Conservation (phyloP, 2,329 filamentous ascomycete species). For the Thelonectria olida region DNA sequence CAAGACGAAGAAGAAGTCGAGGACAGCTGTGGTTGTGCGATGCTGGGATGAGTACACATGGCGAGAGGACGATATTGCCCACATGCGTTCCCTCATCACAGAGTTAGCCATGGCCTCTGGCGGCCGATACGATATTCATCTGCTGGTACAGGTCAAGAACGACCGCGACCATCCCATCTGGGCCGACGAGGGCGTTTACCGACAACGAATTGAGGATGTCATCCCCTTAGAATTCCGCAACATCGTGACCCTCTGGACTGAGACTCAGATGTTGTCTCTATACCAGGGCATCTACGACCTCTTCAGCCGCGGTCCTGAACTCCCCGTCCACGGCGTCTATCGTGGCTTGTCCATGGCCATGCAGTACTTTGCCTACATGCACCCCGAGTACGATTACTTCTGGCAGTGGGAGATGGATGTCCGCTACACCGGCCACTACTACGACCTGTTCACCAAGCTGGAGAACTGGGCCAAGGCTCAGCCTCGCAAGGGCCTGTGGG, state of each 20-base stretch:
- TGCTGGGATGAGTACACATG: conserved; percentile 85
- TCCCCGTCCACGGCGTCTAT: conserved; percentile 91
- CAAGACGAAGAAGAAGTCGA: conserved; percentile 35
- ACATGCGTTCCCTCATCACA: conserved; percentile 83
- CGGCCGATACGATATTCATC: conserved; percentile 86
- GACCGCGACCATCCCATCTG: conserved; percentile 80
- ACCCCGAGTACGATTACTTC: conserved; percentile 89
- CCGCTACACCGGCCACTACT: conserved; percentile 89
- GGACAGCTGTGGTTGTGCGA: conserved; percentile 81
- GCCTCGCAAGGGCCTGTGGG: conserved; percentile 83
- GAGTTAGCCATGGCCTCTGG: conserved; percentile 84
- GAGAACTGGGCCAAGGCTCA: conserved; percentile 76
- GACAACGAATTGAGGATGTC: conserved; percentile 71
- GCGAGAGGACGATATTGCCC: conserved; percentile 81
- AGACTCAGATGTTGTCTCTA: conserved; percentile 88
- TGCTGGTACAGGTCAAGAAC: conserved; percentile 85
- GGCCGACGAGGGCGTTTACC: conserved; percentile 76
- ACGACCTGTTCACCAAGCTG: conserved; percentile 75
- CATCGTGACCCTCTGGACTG: conserved; percentile 91
- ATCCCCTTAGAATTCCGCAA: conserved; percentile 88
- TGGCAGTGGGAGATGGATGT: conserved; percentile 98
- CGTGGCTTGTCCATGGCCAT: conserved; percentile 93
- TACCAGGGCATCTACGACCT: conserved; percentile 89
- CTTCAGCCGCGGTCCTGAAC: conserved; percentile 69
- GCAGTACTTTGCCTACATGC: conserved; percentile 89